These are phyloP conservation scores for Neofusicoccum laricinum DNA, from an alignment of 2,329 filamentous ascomycete species.

Conservation along the genomic window DNA sequence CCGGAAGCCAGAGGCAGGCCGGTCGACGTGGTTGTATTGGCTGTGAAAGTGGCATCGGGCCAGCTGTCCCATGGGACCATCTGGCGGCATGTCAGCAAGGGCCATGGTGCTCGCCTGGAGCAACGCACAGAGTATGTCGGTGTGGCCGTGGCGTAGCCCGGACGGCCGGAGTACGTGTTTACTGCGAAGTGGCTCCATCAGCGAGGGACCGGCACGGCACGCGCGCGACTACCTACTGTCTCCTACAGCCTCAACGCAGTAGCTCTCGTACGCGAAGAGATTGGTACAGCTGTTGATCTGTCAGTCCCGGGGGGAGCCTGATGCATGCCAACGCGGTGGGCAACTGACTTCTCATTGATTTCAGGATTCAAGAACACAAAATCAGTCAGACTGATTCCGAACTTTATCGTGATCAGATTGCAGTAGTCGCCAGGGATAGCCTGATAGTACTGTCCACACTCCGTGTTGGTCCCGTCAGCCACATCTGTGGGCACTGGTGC, in stretches of 20 bases:
- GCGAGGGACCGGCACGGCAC: neutral
- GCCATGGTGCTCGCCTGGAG: no score
- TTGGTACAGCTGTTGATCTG: constrained; percentile 32
- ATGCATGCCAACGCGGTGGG: neutral
- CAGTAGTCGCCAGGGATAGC: constrained; percentile 34
- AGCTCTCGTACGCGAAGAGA: constrained; percentile 28
- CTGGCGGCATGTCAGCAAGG: no score
- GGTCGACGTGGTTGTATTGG: neutral
- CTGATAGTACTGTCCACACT: constrained; percentile 33
- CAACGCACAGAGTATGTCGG: neutral
- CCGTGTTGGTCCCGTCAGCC: constrained; percentile 22
- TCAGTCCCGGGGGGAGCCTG: neutral
- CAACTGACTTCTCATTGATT: constrained; percentile 21
- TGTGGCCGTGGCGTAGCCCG: neutral
- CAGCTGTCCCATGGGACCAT: no score
- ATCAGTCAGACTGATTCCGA: constrained; percentile 31
- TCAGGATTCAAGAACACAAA: constrained; percentile 35
- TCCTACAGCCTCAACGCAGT: constrained; percentile 36
- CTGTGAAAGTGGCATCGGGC: neutral
- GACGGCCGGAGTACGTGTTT: neutral
- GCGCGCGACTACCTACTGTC: constrained; percentile 19
- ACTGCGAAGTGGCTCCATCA: constrained; percentile 14
- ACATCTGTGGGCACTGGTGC: constrained; percentile 23
- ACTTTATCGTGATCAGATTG: constrained; percentile 29
- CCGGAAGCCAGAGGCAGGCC: constrained; percentile 3